These are phyloP conservation scores for Amniculicola lignicola DNA, from an alignment of 495 filamentous ascomycete species.

Conservation along the genomic window DNA sequence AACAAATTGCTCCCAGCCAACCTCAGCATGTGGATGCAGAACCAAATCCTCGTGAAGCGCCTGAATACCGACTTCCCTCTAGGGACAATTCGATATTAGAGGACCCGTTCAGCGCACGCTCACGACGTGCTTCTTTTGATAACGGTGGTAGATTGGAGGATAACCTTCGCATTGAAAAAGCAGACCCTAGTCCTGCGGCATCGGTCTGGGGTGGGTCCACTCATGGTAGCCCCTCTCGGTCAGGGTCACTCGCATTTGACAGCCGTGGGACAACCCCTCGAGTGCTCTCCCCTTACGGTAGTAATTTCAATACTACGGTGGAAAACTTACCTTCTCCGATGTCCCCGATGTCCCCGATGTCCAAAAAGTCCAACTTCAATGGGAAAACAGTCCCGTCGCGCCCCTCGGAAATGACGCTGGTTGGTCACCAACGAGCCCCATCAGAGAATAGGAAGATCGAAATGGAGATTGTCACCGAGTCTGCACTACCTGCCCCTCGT, in stretches of 20 bases:
- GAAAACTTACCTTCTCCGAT: neutral
- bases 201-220: conserved; percentile 17
- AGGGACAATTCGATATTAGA: neutral
- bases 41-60: neutral
- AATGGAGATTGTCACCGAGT: conserved; percentile 27
- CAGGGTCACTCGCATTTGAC: conserved; percentile 15
- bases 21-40: neutral
- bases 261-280: conserved; percentile 19
- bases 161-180: conserved; percentile 18
- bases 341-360: neutral
- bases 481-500: conserved; percentile 26
- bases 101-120: neutral
- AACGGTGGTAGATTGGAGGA: neutral
- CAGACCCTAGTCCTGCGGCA: neutral
- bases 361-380: neutral
- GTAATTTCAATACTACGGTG: conserved; percentile 10
- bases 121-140: neutral
- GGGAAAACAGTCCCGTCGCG: neutral
- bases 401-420: conserved; percentile 20
- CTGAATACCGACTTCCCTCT: neutral
- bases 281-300: conserved; percentile 10
- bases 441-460: conserved; percentile 22
- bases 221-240: conserved; percentile 1
- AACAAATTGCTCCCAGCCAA: neutral
- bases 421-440: neutral